Evolutionary conservation across 139 green algal genomes (phyloP).

Genomic region (Pycnococcus provasolii): DNA sequence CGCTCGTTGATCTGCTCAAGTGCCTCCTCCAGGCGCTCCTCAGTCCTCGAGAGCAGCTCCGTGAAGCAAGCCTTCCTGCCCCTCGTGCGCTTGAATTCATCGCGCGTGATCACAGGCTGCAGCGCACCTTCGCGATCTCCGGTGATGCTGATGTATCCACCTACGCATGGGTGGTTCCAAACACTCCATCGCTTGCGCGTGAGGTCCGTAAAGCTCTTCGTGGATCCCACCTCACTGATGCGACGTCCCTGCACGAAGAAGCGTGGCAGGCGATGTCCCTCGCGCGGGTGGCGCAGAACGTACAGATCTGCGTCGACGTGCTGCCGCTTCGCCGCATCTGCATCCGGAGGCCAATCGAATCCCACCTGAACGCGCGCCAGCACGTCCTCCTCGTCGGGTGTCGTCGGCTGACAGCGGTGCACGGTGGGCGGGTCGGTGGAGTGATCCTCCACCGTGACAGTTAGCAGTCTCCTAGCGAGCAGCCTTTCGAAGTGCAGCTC

Average conservation of each 20-base stretch:
- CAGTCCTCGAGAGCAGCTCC: neutral
- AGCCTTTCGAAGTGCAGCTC: slow-evolving; percentile 19
- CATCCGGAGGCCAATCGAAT: no score
- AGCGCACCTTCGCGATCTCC: neutral
- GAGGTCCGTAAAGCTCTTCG: slow-evolving; percentile 4
- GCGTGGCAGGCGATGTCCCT: neutral
- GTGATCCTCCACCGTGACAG: neutral
- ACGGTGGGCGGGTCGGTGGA: neutral
- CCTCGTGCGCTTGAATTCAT: slow-evolving; percentile 19
- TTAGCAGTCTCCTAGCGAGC: neutral
- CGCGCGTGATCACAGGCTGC: slow-evolving; percentile 20
- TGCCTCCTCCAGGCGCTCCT: slow-evolving; percentile 5
- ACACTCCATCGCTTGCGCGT: slow-evolving; percentile 1
- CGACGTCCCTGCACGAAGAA: slow-evolving; percentile 17
- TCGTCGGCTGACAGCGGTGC: no score
- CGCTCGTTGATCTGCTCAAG: slow-evolving; percentile 3
- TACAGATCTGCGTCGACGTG: no score
- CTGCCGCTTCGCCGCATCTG: no score
- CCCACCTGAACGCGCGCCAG: no score
- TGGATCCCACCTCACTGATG: slow-evolving; percentile 3
- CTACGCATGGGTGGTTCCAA: slow-evolving; percentile 13
- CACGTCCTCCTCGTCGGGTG: no score
- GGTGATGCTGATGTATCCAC: slow-evolving; percentile 14
- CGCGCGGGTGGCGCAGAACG: no score
- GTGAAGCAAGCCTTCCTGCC: neutral